Evolutionary conservation across 1,284 basidiomycete species (phyloP).

Genomic region (Naganishia sp.): DNA sequence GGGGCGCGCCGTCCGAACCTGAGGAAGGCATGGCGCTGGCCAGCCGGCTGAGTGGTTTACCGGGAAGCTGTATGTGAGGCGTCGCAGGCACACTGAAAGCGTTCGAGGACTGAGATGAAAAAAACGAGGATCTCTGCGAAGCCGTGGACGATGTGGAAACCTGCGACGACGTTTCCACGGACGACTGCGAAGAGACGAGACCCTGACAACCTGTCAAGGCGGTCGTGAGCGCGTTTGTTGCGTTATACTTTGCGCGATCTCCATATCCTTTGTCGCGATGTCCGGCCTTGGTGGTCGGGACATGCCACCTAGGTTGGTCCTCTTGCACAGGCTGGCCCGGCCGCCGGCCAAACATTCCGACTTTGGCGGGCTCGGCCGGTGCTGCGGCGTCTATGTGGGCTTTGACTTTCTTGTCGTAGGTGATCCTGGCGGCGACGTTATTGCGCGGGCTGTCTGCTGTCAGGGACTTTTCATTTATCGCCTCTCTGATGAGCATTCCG

Average conservation of each 20-base stretch:
- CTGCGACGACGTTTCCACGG: neutral
- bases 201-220: constrained; percentile 8
- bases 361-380: constrained; percentile 3
- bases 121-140: constrained; percentile 4
- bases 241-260: constrained; percentile 4
- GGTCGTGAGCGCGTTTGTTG: constrained; percentile 6
- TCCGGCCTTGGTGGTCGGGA: neutral
- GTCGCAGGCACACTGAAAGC: neutral
- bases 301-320: constrained; percentile 7
- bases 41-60: constrained; percentile 17
- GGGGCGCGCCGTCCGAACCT: constrained; percentile 8
- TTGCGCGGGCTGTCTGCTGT: constrained; percentile 3
- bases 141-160: neutral
- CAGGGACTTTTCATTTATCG: constrained; percentile 15
- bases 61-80: neutral
- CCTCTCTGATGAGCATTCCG: constrained; percentile 20
- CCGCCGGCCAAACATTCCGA: constrained; percentile 11
- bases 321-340: neutral
- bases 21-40: constrained; percentile 12
- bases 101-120: neutral
- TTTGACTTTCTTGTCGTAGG: constrained; percentile 17
- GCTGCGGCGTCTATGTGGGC: neutral
- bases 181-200: neutral
- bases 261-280: neutral
- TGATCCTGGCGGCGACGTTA: constrained; percentile 1